A percentile compares a stretch with the other conserved stretches of the same genome.
phyloP scores from a whole-genome alignment of 176 grass and related monocot species.

The Juncus effusus region DNA sequence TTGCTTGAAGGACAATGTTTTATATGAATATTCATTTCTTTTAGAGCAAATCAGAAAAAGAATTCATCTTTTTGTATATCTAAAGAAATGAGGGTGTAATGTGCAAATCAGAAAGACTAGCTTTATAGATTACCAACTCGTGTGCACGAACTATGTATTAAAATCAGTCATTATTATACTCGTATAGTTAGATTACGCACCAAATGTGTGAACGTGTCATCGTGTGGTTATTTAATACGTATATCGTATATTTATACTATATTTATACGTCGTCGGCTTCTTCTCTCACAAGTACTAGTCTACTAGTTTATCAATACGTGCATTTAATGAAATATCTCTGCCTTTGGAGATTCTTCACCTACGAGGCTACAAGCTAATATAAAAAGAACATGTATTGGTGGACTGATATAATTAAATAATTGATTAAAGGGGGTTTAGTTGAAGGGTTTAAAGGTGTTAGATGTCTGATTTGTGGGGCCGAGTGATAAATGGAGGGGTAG shows the following conservation, averaged over 20 bases:
- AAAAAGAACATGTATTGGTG: not conserved
- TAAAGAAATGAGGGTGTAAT: no score
- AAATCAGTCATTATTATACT: not conserved
- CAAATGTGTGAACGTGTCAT: not conserved
- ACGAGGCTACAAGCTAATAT: conserved; percentile 3
- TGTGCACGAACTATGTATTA: conserved; percentile 56
- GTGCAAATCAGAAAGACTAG: not conserved
- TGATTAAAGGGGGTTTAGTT: not conserved
- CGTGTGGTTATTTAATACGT: conserved; percentile 22
- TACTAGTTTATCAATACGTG: no score
- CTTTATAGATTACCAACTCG: conserved; percentile 42
- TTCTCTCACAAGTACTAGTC: no score
- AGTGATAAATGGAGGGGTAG: not conserved
- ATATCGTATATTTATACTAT: not conserved
- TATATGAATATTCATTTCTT: no score
- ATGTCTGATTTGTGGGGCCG: conserved; percentile 14
- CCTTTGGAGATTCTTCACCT: conserved; percentile 11
- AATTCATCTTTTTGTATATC: no score
- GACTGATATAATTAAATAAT: conserved; percentile 11
- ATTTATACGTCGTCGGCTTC: conserved; percentile 19
- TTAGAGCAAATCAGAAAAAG: no score
- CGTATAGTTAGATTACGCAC: not conserved
- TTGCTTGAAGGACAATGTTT: no score
- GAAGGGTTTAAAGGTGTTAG: not conserved
- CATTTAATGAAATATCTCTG: conserved; percentile 20